Conservation (phyloP, 192 early-diverging fungal genomes). For the Coemansia sp. region DNA sequence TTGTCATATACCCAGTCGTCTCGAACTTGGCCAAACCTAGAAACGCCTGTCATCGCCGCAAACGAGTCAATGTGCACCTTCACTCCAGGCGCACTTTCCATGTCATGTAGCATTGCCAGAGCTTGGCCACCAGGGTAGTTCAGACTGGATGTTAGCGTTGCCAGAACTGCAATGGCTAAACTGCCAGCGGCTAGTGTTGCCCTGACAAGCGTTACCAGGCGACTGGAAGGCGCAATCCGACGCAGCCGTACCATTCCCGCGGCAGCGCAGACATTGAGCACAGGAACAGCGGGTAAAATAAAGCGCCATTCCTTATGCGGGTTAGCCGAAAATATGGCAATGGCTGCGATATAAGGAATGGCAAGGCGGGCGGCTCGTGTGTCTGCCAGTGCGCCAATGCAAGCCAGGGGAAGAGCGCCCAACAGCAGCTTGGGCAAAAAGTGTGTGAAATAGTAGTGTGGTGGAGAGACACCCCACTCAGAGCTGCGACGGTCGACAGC, state of each 20-base stretch:
- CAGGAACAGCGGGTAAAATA: conserved; percentile 80
- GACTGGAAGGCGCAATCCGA: conserved; percentile 17
- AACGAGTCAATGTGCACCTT: conserved; percentile 71
- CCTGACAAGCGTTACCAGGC: conserved; percentile 10
- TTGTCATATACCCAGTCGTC: conserved; percentile 70
- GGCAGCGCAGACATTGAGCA: conserved; percentile 75
- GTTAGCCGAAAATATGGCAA: conserved; percentile 71
- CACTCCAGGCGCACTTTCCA: conserved; percentile 34
- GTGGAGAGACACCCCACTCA: conserved; percentile 61
- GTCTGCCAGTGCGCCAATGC: conserved; percentile 55
- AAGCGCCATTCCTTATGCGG: conserved; percentile 98
- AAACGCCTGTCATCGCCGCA: conserved; percentile 81
- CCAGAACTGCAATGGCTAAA: conserved; percentile 13
- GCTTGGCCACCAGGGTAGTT: conserved; percentile 95
- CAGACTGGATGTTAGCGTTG: conserved; percentile 62
- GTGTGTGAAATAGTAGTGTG: conserved; percentile 67
- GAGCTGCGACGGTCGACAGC: conserved; percentile 53
- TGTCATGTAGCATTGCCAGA: conserved; percentile 62
- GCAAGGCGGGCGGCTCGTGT: conserved; percentile 57
- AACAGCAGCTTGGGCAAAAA: conserved; percentile 80
- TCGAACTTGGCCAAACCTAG: conserved; percentile 69
- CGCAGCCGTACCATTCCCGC: conserved; percentile 38
- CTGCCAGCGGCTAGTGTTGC: conserved; percentile 1
- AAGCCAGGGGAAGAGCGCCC: conserved; percentile 67
- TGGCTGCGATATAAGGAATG: conserved; percentile 59